Percentiles rank a stretch among this genome's conserved stretches.
phyloP scores from a whole-genome alignment of 2,329 filamentous ascomycete genomes.

The Hypoxylon sp. region DNA sequence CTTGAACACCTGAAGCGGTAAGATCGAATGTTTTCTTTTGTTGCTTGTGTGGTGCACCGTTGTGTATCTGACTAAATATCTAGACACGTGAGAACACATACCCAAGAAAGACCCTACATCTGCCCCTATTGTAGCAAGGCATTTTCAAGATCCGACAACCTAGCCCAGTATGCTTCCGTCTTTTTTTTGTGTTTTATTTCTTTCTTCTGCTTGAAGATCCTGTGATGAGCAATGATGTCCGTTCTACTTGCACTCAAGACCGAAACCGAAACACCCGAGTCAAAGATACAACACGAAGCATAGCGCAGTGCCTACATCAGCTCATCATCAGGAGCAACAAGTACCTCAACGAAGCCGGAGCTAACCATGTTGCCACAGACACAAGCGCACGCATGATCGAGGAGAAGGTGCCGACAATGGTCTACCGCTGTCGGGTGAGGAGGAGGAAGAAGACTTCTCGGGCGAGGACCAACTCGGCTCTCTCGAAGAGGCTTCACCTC shows the following conservation, averaged over 20 bases:
- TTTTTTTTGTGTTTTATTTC: constrained; percentile 51
- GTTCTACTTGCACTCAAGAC: constrained; percentile 43
- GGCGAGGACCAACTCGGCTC: constrained; percentile 86
- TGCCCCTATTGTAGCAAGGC: constrained; percentile 99
- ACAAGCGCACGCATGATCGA: constrained; percentile 79
- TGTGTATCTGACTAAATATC: constrained; percentile 58
- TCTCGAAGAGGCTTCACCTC: constrained; percentile 79
- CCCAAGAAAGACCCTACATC: constrained; percentile 97
- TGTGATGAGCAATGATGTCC: constrained; percentile 54
- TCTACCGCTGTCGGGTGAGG: constrained; percentile 77
- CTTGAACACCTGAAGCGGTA: constrained; percentile 99
- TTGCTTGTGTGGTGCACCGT: constrained; percentile 52
- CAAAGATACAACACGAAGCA: constrained; percentile 44
- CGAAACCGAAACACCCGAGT: constrained; percentile 42
- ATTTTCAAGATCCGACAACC: constrained; percentile 97
- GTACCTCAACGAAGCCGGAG: constrained; percentile 16
- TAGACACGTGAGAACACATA: constrained; percentile 99
- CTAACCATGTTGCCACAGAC: constrained; percentile 67
- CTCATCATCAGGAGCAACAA: constrained; percentile 43
- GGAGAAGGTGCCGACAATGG: constrained; percentile 66
- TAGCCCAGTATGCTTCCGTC: constrained; percentile 81
- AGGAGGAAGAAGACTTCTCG: constrained; percentile 82
- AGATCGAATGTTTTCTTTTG: constrained; percentile 58
- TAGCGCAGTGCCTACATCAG: constrained; percentile 48
- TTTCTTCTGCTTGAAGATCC: constrained; percentile 47